Percentiles rank a stretch among this genome's conserved stretches.
These are phyloP conservation scores for Populus hybrid DNA, from an alignment of 441 rosid genomes.

Conservation along the genomic window DNA sequence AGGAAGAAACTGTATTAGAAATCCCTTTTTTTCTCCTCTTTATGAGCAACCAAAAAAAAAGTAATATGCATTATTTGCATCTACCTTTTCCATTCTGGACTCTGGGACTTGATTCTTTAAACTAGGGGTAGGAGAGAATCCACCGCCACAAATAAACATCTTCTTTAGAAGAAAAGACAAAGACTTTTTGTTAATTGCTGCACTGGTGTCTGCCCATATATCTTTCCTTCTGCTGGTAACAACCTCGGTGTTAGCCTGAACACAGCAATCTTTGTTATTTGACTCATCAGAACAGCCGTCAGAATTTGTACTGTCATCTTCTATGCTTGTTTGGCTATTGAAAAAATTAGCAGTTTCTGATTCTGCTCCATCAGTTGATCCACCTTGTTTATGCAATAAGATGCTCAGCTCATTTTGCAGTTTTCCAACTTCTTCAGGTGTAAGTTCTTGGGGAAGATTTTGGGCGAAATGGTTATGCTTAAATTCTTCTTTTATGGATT, in stretches of 20 bases:
- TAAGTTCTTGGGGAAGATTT: conserved; percentile 24
- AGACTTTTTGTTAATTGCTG: conserved; percentile 34
- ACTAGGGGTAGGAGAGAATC: conserved; percentile 36
- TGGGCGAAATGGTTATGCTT: conserved; percentile 13
- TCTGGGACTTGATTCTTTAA: conserved; percentile 41
- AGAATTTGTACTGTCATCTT: conserved; percentile 15
- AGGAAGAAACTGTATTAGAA: no score
- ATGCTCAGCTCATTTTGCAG: conserved; percentile 32
- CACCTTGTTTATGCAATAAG: conserved; percentile 22
- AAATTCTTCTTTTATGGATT: conserved; percentile 6
- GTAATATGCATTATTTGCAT: neutral
- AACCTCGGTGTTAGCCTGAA: neutral
- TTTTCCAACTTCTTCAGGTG: conserved; percentile 31
- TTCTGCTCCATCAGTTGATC: conserved; percentile 7
- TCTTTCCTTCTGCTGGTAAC: conserved; percentile 26
- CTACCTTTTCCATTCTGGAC: conserved; percentile 50
- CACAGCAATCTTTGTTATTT: conserved; percentile 1
- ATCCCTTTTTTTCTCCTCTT: no score
- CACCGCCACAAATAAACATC: conserved; percentile 40
- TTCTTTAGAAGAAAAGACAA: conserved; percentile 53
- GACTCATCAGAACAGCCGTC: neutral
- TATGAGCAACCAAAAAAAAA: neutral
- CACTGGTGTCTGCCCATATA: conserved; percentile 13
- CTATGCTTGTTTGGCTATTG: conserved; percentile 4
- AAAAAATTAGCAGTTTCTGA: neutral